phyloP scores from a whole-genome alignment of 805 yeast species.

The Wickerhamiella galacta region DNA sequence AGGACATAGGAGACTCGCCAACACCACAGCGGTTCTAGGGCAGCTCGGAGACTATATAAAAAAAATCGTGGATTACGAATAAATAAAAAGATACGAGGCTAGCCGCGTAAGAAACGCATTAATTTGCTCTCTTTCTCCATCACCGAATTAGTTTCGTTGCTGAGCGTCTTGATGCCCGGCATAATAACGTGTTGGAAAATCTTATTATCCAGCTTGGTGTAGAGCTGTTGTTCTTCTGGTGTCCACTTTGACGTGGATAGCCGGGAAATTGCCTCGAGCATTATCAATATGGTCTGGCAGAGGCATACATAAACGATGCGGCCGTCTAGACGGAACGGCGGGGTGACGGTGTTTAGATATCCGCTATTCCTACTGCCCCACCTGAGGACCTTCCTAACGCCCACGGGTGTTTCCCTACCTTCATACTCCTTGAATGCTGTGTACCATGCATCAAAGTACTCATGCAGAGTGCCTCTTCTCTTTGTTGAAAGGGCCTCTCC shows the following conservation, averaged over 20 bases:
- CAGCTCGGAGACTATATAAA: neutral
- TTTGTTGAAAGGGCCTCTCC: constrained; percentile 9
- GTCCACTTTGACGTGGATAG: constrained; percentile 3
- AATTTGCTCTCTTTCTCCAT: constrained; percentile 5
- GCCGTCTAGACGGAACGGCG: constrained; percentile 8
- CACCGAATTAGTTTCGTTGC: constrained; percentile 5
- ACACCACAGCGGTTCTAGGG: neutral
- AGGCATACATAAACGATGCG: constrained; percentile 7
- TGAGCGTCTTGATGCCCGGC: constrained; percentile 7
- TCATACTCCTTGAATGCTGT: constrained; percentile 6
- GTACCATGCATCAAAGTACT: constrained; percentile 7
- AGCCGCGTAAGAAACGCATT: constrained; percentile 1
- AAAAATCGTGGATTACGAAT: neutral
- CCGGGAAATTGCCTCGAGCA: constrained; percentile 7
- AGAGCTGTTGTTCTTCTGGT: constrained; percentile 6
- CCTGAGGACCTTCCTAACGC: constrained; percentile 5
- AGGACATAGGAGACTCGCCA: neutral
- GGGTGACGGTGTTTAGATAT: constrained; percentile 1
- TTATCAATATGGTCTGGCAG: constrained; percentile 8
- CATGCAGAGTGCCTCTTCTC: constrained; percentile 5
- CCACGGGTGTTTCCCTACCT: neutral
- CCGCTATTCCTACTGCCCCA: too few relatives aligned
- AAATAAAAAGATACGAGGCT: neutral
- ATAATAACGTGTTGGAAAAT: constrained; percentile 4
- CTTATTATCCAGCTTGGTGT: constrained; percentile 5